Evolutionary conservation across 2,329 filamentous ascomycete genomes (phyloP), one percentile per base, ranked within the genome.

Genomic region (Tolypocladium endophyticum): DNA sequence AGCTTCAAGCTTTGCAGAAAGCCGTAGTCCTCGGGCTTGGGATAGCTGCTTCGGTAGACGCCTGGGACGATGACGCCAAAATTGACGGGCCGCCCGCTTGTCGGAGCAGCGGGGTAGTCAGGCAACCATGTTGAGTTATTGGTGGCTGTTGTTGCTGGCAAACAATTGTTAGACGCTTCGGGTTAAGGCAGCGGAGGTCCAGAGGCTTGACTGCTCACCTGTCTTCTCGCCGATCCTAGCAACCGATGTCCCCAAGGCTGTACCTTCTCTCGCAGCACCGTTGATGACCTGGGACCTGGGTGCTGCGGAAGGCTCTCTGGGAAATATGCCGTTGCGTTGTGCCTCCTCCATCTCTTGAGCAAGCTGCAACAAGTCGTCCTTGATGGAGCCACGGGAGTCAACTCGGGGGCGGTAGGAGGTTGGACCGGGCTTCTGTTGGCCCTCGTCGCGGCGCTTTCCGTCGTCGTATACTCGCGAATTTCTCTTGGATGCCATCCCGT

Each of bases 1-100:
- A 97, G 77, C 14, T 83, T 78, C 56, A 96, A 77, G 33, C 77
- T 78, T 66, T 81, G 76, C 59, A 96, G 76, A 68, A 89, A 93
- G 4, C 78, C 77, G 63, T 89, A 88, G 68, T 96, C 87, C 60
- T 86, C 81, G 6, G 80, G 73, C 62, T 85, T 77, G 3, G 92
- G 92, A 69, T 92, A 96, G 64, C 87, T 88, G 72, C 90, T 93
- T 58, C 92, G 84, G 71, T 90, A 96, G 35, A 97, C 79, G 11
- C 87, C 87, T 8, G 86, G 82, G 25, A 87, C 76, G 25, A 96
- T 87, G 35, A 85, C 76, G 23, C 88, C 90, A 72, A 93, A 96
- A 70, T 96, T 96, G 64, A 76, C 67, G 1, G 89, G 89, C 7
- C 73, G 67, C 16, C 72, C 71, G 43, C 67, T 64, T 20, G 65